These are phyloP conservation scores for Echium plantagineum DNA, from an alignment of 257 asterid genomes.

Conservation along the genomic window DNA sequence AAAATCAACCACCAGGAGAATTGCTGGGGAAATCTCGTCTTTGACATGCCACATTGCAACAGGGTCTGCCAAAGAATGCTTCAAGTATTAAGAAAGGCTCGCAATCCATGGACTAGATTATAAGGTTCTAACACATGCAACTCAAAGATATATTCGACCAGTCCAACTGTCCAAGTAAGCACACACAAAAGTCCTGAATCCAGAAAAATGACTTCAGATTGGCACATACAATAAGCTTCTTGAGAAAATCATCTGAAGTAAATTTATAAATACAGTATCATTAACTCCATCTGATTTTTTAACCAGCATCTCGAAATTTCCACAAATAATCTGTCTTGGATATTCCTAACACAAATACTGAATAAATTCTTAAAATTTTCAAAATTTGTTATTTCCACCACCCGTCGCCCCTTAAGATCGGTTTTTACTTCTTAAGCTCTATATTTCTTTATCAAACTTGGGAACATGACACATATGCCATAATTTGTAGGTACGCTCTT, in stretches of 20 bases:
- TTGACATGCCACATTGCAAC: constrained; percentile 91
- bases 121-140: constrained; percentile 45
- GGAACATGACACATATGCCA: no score
- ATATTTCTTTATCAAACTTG: no score
- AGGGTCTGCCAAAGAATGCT: constrained; percentile 99
- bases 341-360: neutral
- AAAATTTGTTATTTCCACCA: no score
- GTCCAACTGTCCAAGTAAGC: neutral
- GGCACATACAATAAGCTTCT: neutral
- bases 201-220: neutral
- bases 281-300: neutral
- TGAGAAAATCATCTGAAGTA: neutral
- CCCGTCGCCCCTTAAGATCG: no score
- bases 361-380: no score
- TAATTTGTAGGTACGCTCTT: no score
- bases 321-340: no score
- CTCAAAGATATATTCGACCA: constrained; percentile 14
- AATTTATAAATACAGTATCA: neutral
- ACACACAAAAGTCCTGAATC: neutral
- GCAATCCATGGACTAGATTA: constrained; percentile 46
- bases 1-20: constrained; percentile 90
- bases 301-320: neutral
- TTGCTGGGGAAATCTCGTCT: constrained; percentile 73
- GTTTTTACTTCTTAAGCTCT: no score
- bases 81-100: constrained; percentile 73